Base-by-base conservation (phyloP, 176 grass and related monocot species). In the Ensete glaucum region DNA sequence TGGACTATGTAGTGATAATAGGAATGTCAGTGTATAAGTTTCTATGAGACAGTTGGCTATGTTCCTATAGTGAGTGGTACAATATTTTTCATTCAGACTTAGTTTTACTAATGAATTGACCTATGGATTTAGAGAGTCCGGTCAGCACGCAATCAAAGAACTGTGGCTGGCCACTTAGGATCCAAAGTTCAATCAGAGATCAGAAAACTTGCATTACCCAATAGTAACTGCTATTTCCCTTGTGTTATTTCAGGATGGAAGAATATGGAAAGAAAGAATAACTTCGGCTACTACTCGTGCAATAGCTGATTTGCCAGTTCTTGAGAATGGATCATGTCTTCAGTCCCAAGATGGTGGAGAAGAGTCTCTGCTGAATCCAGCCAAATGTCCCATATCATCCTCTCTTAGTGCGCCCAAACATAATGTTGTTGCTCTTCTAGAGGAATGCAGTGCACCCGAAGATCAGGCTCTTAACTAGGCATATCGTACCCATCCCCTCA, bases 221-320 rank as follows among this genome's bases (percentile, higher is more conserved):
- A 50, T 3, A 50, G 67, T 50, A 70, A 20, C 17, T 9, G 16
- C 51, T 51, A 9, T 52, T 70, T 20, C 8, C 8, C 11, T 53
- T 59, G 34, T 53, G 8, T 53, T 11, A 62, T 92, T 27, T 53
- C 76, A 99, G 95, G 95, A 99, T 82, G 95, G 90, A 73, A 94
- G 86, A 74, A 86, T 94, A 82, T 99, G 95, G 95, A 93, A 94
- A 77, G 95, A 99, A 67, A 91, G 89, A 54, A 89, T 89, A 78
- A 81, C 95, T 69, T 87, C 90, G 29, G 80, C 52, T 23, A 68
- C 90, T 53, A 34, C 73, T 1, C 89, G 82, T 64, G 63, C 77
- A 58, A 90, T 80, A 77, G 80, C 88, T 0, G 90, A 99, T 65
- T 69, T 99, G 72, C 86, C 86, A 0, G 86, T 99, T 0, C 88